A percentile compares a stretch with the other conserved stretches of the same genome.
phyloP scores from a whole-genome alignment of 768 basidiomycete genomes.

The Auricularia sp. region DNA sequence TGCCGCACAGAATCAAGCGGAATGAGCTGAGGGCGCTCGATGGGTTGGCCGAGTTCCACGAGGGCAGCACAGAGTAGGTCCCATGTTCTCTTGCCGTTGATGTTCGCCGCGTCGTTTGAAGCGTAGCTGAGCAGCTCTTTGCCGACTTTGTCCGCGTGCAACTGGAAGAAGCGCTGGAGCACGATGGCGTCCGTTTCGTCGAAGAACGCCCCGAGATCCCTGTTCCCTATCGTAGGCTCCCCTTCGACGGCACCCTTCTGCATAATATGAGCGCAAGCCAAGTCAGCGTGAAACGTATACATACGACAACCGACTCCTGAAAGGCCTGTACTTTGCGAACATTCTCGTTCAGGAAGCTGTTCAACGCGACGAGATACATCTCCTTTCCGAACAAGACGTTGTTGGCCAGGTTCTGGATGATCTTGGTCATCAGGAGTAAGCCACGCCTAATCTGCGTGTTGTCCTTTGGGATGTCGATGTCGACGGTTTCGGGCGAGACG shows the following conservation, averaged over 20 bases:
- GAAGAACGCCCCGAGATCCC: slow-evolving; percentile 43
- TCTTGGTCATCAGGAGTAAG: slow-evolving; percentile 79
- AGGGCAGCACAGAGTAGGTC: slow-evolving; percentile 68
- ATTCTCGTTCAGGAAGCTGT: slow-evolving; percentile 59
- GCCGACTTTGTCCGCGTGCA: slow-evolving; percentile 79
- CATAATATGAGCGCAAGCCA: slow-evolving; percentile 1
- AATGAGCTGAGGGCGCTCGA: slow-evolving; percentile 59
- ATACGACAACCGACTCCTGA: slow-evolving; percentile 40
- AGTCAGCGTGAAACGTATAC: background rate
- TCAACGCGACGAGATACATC: slow-evolving; percentile 63
- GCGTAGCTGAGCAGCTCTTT: slow-evolving; percentile 72
- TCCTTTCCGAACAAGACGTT: slow-evolving; percentile 92
- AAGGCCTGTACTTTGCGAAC: background rate
- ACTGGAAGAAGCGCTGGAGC: slow-evolving; percentile 74
- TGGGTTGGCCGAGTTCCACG: slow-evolving; percentile 64
- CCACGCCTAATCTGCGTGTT: slow-evolving; percentile 57
- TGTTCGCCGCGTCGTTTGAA: slow-evolving; percentile 40
- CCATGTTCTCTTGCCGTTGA: slow-evolving; percentile 75
- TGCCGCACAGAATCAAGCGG: slow-evolving; percentile 38
- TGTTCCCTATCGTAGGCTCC: slow-evolving; percentile 53
- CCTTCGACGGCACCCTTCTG: background rate
- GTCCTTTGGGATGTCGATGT: slow-evolving; percentile 67
- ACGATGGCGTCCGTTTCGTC: slow-evolving; percentile 81
- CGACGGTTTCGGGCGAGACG: slow-evolving; percentile 75
- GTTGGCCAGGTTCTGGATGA: slow-evolving; percentile 89